These are phyloP conservation scores for Tylopilus intermedius DNA, from an alignment of 768 basidiomycete genomes.

Conservation along the genomic window DNA sequence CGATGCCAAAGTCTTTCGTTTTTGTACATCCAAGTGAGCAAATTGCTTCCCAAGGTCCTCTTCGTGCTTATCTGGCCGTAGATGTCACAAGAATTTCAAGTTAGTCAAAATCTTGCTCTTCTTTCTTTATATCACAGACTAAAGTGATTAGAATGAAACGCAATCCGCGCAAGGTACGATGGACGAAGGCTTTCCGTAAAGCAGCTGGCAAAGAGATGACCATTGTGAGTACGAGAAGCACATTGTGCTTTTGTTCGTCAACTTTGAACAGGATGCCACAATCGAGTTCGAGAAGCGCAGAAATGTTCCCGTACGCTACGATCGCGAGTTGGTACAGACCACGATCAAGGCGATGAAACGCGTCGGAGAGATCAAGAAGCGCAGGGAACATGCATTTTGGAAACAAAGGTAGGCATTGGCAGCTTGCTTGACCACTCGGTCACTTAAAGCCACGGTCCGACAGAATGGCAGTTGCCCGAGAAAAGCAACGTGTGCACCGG, in stretches of 20 bases:
- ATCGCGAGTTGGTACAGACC: constrained; percentile 87
- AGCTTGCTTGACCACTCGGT: not conserved
- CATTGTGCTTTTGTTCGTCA: not conserved
- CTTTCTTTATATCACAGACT: constrained; percentile 1
- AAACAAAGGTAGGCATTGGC: constrained; percentile 67
- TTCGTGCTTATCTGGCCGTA: constrained; percentile 28
- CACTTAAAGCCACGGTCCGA: not conserved
- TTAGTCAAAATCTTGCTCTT: constrained; percentile 31
- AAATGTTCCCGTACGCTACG: constrained; percentile 95
- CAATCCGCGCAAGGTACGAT: constrained; percentile 96
- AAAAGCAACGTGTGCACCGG: constrained; percentile 72
- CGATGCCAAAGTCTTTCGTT: constrained; percentile 96
- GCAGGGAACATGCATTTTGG: constrained; percentile 92
- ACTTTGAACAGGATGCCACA: constrained; percentile 74
- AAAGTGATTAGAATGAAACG: constrained; percentile 81
- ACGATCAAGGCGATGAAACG: constrained; percentile 97
- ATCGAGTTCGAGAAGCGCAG: constrained; percentile 99
- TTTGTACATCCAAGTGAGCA: constrained; percentile 93
- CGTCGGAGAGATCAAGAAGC: constrained; percentile 83
- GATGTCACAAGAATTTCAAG: constrained; percentile 99
- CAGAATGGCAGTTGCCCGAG: constrained; percentile 82
- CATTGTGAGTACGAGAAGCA: constrained; percentile 55
- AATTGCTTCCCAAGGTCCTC: not conserved
- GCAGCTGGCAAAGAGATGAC: constrained; percentile 99
- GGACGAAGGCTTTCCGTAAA: constrained; percentile 99